A percentile compares a stretch with the other conserved stretches of the same genome.
These are phyloP conservation scores for Magnolia changhungtana DNA, from an alignment of 164 flowering plant genomes.

Conservation along the genomic window DNA sequence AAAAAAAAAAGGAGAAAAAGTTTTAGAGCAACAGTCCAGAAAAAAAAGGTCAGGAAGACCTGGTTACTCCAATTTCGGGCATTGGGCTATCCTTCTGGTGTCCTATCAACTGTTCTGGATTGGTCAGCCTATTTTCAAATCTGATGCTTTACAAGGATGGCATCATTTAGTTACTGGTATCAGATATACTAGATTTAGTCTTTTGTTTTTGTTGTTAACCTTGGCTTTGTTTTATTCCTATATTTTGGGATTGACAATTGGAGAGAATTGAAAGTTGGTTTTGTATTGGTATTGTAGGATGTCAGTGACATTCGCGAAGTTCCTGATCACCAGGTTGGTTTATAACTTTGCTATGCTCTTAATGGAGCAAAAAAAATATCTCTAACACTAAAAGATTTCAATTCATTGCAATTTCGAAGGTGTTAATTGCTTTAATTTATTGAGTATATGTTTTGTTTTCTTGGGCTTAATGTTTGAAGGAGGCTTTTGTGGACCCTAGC, in stretches of 20 bases:
- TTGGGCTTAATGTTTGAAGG: slow-evolving; percentile 33
- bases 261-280: neutral
- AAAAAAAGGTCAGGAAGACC: neutral
- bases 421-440: neutral
- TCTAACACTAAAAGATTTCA: neutral
- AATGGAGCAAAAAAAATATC: neutral
- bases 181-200: neutral
- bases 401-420: neutral
- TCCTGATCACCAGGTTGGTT: slow-evolving; percentile 87
- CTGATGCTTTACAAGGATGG: neutral
- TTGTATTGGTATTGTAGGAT: slow-evolving; percentile 44
- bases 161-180: neutral
- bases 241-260: neutral
- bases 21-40: neutral
- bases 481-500: slow-evolving; percentile 74
- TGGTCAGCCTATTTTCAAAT: neutral
- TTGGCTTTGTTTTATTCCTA: neutral
- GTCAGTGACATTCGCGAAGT: slow-evolving; percentile 77
- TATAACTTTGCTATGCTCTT: neutral
- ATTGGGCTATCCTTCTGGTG: neutral
- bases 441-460: neutral
- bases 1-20: no score
- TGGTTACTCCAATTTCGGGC: neutral
- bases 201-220: neutral
- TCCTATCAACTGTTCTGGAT: neutral